phyloP scores from a whole-genome alignment of 352 stramenopile genomes.

The Phytophthora fragariae region DNA sequence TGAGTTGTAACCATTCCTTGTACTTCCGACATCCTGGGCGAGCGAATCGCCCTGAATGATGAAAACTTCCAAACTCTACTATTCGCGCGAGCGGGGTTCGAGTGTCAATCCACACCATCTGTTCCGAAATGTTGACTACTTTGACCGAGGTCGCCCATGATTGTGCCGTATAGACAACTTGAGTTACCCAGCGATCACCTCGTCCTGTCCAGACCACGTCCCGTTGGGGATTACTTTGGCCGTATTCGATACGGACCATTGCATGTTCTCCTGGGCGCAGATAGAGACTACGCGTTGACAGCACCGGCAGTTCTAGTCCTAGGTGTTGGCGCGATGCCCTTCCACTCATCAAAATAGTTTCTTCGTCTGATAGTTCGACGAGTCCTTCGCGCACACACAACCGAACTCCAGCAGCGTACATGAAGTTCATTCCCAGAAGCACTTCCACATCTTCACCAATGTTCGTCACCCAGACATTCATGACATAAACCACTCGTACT shows the following conservation, averaged over 20 bases:
- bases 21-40: background rate
- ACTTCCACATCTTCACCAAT: constrained; percentile 32
- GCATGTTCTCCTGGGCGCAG: background rate
- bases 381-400: background rate
- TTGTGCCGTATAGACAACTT: background rate
- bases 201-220: background rate
- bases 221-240: background rate
- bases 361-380: background rate
- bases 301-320: background rate
- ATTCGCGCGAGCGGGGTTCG: background rate
- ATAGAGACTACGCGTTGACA: background rate
- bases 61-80: too few relatives aligned
- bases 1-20: constrained; percentile 12
- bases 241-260: background rate
- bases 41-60: too few relatives aligned
- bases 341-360: background rate
- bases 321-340: background rate
- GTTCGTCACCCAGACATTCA: constrained; percentile 26
- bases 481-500: background rate
- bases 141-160: background rate
- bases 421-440: constrained; percentile 42
- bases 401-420: constrained; percentile 27
- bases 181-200: background rate
- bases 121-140: background rate
- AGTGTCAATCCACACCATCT: background rate